Evolutionary conservation across 805 yeast genomes (phyloP), one percentile per base, ranked within the genome.

Genomic region (Candida argentea): DNA sequence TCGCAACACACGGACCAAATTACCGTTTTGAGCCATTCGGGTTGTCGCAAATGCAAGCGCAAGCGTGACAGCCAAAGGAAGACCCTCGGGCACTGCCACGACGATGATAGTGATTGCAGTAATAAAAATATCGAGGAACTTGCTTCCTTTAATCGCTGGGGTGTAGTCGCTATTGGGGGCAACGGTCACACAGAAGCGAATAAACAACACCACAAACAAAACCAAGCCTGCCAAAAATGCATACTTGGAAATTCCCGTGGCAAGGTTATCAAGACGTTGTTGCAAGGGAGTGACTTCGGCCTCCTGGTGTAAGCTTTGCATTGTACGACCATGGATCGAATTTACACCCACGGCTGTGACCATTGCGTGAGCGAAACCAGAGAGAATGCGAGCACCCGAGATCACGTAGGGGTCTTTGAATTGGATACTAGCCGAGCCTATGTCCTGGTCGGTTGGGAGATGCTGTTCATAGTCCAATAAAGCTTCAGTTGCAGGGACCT

Each of bases 21-120:
- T 89, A 38, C 93, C 94, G 52, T 91, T 95, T 51, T 82, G 81
- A 13, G 94, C 86, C 99, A 91, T 91, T 55, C 97, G 72, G 6
- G 95, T 87, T 2, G 98, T 91, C 2, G 99, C 98, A 62, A 91
- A 91, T 0, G 98, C 98, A 40, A 91, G 64, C 0, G 98, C 95
- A 26, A 91, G 65, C 1, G 99, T 91, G 11, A 91, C 98, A 2
- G 99, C 99, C 32, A 91, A 64, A 1, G 99, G 99, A 32, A 91
- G 68, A 36, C 99, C 99, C 57, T 91, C 99, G 3, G 99, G 99
- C n/a, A 91, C 95, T 0, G 98, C 99, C 28, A 91, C 98, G 10
- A 89, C 98, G 16, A 91, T 76, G 42, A 91, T 70, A 0, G 98
- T 86, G 35, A 91, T 81, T 1, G 97, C 80, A 14, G 91, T 84